Base-by-base conservation (phyloP, 345 rosid genomes). In the Camelina hispida region DNA sequence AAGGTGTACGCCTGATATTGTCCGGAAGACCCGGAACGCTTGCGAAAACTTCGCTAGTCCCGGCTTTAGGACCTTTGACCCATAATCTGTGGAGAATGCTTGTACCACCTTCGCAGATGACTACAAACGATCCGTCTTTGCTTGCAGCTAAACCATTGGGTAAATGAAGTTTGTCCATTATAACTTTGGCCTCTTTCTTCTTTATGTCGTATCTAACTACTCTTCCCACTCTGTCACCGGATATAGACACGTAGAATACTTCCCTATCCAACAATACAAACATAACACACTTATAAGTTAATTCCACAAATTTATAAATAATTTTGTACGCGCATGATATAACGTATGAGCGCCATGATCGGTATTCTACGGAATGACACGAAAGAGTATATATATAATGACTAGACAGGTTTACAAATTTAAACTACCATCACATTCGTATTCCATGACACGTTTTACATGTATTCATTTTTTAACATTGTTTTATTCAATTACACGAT, bases 111-210 rank as follows among this genome's bases (percentile, higher is more conserved):
- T 89, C 91, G 0, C 84, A 83, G 1, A 85, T 78, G 34, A 89
- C 70, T 47, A 86, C 61, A 61, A 86, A 89, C 2, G 83, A 73
- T 11, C 76, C 65, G 22, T 91, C 84, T 67, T 82, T 86, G 86
- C 87, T 87, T 54, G 87, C 53, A 5, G 95, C 86, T 22, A 87
- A 85, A 18, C 97, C 95, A 71, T 91, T 91, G 9, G 89, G 85
- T 44, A 87, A 79, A 32, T 86, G 83, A 20, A 89, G 81, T 47
- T 74, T 84, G 46, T 70, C 69, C 76, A 66, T 52, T n/a, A 78
- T 10, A 40, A 72, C 78, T 66, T 22, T 78, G n/a, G 74, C 66
- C 62, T 78, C 77, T 78, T 78, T 78, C 16, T 32, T 72, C 73
- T 72, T 71, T 57, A 50, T 72, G 7, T 78, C 69, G 58, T 78